Base-by-base conservation (phyloP, 2,329 filamentous ascomycete species). In the Sporothrix variecibatus region DNA sequence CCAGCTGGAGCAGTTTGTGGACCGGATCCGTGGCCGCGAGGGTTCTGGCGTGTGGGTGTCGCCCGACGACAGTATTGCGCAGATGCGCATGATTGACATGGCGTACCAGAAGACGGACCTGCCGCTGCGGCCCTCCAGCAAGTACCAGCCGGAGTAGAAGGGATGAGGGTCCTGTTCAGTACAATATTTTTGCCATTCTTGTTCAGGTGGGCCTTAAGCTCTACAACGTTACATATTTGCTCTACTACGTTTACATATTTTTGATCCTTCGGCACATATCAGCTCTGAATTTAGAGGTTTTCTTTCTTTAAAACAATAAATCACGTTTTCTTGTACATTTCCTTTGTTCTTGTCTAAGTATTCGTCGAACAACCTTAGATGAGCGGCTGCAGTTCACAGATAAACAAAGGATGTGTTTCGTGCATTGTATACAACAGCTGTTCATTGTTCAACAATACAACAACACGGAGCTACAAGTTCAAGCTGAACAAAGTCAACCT, bases 1-100 rank as follows among this genome's bases (percentile, higher is more conserved):
- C 77, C 82, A 85, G 80, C 80, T 88, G 40, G 85, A 87, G 78
- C 80, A 83, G 74, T 88, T 88, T 77, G 84, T 87, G 15, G 83
- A 86, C 78, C 79, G 78, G 43, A 76, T 87, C 65, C 82, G 81
- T 64, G 83, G 83, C 0, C 79, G 82, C 0, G 74, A 82, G 72
- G 81, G 80, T 7, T 79, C 81, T 4, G 81, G 79, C 0, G 74
- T 81, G 2, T 86, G 85, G 84, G 79, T 87, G 8, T 77, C 79
- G 20, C 77, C 76, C 1, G 82, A 85, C 69, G 85, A 86, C 75
- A 84, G 81, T 34, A 80, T 87, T 31, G 77, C 78, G 26, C 83
- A 83, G 81, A 85, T 85, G 83, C 81, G 78, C 78, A 84, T 84
- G 79, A 78, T 87, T 40, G 86, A 87, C 76, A 81, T 82, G 80